Percentiles rank a stretch among this genome's conserved stretches.
Conservation (phyloP, 2,329 filamentous ascomycete species). For the Aureobasidium musti region DNA sequence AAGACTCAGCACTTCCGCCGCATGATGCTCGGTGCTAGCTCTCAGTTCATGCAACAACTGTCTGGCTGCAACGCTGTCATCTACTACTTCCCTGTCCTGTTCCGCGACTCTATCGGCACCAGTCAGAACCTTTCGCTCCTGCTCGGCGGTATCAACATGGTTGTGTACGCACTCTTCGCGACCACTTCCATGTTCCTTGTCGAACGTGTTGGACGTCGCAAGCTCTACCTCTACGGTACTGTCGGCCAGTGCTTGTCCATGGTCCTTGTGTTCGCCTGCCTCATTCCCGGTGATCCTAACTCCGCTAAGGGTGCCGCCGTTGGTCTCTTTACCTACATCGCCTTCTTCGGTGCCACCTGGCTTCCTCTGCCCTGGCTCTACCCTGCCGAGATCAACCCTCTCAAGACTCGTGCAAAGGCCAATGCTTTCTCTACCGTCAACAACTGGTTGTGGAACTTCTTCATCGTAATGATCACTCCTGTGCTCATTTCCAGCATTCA, state of each 20-base stretch:
- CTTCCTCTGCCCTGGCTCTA: conserved; percentile 41
- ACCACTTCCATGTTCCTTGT: conserved; percentile 65
- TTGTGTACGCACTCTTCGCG: conserved; percentile 58
- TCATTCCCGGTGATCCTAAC: conserved; percentile 42
- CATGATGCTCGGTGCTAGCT: conserved; percentile 61
- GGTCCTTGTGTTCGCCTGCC: conserved; percentile 48
- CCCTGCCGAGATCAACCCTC: conserved; percentile 50
- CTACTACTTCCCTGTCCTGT: conserved; percentile 49
- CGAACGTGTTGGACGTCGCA: conserved; percentile 59
- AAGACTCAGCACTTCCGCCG: conserved; percentile 64
- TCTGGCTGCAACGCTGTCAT: conserved; percentile 55
- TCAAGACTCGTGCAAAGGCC: conserved; percentile 58
- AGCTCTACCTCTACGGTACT: conserved; percentile 48
- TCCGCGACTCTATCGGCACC: conserved; percentile 55
- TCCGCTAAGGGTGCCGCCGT: conserved; percentile 53
- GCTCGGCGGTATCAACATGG: conserved; percentile 55
- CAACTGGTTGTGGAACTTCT: conserved; percentile 58
- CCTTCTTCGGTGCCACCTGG: conserved; percentile 63
- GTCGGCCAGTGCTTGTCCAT: conserved; percentile 59
- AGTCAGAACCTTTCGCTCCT: conserved; percentile 47
- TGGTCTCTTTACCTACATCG: conserved; percentile 70
- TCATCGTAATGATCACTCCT: conserved; percentile 49
- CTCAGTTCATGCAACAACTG: conserved; percentile 65
- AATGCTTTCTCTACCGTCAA: conserved; percentile 57
- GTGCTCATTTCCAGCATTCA: conserved; percentile 42